Percentiles rank a stretch among this genome's conserved stretches.
Conservation (phyloP, 345 rosid genomes). For the Linum trigynum region DNA sequence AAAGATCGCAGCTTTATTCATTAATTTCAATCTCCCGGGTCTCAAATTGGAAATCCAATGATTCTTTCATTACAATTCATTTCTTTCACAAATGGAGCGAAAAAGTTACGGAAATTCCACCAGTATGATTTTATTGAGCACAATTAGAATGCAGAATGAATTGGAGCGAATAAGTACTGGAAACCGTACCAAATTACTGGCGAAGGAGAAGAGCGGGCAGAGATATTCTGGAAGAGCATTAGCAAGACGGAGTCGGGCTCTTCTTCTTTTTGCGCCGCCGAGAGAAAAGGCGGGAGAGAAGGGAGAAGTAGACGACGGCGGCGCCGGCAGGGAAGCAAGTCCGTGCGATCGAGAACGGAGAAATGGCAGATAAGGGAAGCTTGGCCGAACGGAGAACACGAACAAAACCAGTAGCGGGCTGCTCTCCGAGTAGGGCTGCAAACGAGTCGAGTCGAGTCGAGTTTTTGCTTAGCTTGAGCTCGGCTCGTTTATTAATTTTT, state of each 20-base stretch:
- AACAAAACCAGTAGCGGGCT: background rate
- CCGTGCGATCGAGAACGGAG: background rate
- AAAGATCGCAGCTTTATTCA: background rate
- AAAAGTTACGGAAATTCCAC: background rate
- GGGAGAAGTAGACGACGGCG: background rate
- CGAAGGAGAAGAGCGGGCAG: background rate
- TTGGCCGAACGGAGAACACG: conserved; percentile 1
- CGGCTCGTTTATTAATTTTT: too few species aligned
- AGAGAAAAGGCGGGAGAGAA: background rate
- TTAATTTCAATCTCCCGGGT: background rate
- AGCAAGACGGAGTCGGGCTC: background rate
- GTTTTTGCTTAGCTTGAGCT: too few species aligned
- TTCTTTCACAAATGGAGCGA: background rate
- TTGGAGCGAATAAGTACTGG: background rate
- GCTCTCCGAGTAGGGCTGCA: too few species aligned
- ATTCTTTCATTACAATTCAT: background rate
- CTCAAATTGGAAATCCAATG: background rate
- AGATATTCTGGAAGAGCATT: background rate
- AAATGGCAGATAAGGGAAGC: background rate
- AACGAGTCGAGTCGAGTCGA: too few species aligned
- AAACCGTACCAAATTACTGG: background rate
- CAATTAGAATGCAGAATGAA: background rate
- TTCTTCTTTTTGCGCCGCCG: background rate
- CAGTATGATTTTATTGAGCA: background rate
- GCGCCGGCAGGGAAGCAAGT: background rate